A percentile compares a stretch with the other conserved stretches of the same genome.
Evolutionary conservation across 805 yeast species (phyloP).

Genomic region (Saturnispora sanitii): DNA sequence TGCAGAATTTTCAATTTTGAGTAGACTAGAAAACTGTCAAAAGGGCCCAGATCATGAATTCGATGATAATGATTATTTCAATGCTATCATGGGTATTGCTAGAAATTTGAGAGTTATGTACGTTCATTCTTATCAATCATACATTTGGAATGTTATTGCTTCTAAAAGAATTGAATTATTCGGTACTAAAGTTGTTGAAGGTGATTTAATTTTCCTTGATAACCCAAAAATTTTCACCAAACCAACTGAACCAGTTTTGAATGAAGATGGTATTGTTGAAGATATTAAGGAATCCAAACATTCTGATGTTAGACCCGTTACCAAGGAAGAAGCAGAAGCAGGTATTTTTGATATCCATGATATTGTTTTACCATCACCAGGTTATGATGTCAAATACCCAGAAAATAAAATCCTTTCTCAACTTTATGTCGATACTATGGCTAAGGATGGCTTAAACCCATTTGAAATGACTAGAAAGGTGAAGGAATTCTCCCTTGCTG

Average conservation of each 20-base stretch:
- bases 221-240: conserved; percentile 19
- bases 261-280: conserved; percentile 53
- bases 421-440: conserved; percentile 66
- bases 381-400: conserved; percentile 86
- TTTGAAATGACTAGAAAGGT: conserved; percentile 74
- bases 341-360: conserved; percentile 64
- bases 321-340: conserved; percentile 56
- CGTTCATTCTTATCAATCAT: conserved; percentile 95
- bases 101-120: conserved; percentile 89
- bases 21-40: conserved; percentile 43
- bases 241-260: conserved; percentile 21
- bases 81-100: conserved; percentile 82
- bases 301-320: conserved; percentile 62
- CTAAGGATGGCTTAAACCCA: conserved; percentile 74
- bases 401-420: conserved; percentile 47
- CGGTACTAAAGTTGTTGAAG: conserved; percentile 64
- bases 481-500: conserved; percentile 84
- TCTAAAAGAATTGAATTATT: conserved; percentile 62
- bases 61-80: conserved; percentile 49
- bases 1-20: conserved; percentile 72
- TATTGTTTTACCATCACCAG: conserved; percentile 93
- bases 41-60: conserved; percentile 39
- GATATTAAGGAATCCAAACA: conserved; percentile 52
- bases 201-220: conserved; percentile 62
- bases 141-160: conserved; percentile 84